Conservation (phyloP, 192 early-diverging fungal genomes). For the Backusella circina region DNA sequence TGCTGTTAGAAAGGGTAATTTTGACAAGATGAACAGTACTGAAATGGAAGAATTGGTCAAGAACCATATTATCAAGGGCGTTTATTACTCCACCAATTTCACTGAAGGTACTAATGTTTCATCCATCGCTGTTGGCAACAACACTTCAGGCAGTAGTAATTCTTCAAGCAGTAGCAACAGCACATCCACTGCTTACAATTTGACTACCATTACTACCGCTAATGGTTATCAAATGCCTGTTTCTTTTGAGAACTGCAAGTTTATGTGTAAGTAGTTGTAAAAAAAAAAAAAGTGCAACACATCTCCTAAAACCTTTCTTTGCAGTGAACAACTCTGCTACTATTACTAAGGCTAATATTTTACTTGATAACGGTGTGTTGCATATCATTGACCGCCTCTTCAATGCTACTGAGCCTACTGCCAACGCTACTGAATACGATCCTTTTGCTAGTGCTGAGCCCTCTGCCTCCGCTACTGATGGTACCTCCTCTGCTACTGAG, state of each 20-base stretch:
- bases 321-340: conserved; percentile 13
- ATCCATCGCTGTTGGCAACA: neutral
- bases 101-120: neutral
- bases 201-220: neutral
- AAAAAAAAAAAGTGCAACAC: neutral
- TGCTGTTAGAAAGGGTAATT: neutral
- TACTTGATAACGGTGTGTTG: conserved; percentile 22
- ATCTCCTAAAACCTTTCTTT: neutral
- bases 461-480: neutral
- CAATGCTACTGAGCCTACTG: neutral
- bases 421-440: neutral
- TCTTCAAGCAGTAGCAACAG: neutral
- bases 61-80: conserved; percentile 14
- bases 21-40: neutral
- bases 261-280: neutral
- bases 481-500: neutral
- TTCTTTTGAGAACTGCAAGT: neutral
- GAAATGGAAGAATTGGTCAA: conserved; percentile 2
- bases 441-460: neutral
- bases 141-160: neutral
- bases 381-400: conserved; percentile 12
- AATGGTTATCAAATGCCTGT: neutral
- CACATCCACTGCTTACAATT: neutral
- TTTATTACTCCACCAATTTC: conserved; percentile 16
- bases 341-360: conserved; percentile 9